Conservation (phyloP, 1,284 basidiomycete species). For the Ceratobasidium sp. region DNA sequence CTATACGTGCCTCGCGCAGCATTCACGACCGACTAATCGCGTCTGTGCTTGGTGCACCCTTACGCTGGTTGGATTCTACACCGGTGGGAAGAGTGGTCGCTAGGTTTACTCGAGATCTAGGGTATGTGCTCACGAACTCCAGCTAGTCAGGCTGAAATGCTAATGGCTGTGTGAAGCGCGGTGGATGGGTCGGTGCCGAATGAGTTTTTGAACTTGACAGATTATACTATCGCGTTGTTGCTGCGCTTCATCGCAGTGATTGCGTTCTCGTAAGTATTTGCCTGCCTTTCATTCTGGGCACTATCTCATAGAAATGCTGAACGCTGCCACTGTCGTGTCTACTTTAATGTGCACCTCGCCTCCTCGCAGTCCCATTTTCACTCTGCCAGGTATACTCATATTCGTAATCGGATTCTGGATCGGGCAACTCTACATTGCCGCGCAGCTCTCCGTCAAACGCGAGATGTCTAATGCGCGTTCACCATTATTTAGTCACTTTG, state of each 20-base stretch:
- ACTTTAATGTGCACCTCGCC: constrained; percentile 53
- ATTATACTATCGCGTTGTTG: constrained; percentile 53
- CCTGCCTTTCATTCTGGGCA: not conserved
- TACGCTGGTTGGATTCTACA: constrained; percentile 59
- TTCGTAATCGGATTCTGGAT: constrained; percentile 60
- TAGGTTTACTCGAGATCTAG: constrained; percentile 58
- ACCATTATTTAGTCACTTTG: constrained; percentile 66
- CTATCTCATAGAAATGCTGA: too few relatives aligned
- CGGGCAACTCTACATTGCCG: constrained; percentile 67
- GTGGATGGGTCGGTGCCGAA: constrained; percentile 41
- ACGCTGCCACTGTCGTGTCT: constrained; percentile 57
- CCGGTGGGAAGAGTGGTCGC: constrained; percentile 58
- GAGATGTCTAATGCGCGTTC: constrained; percentile 71
- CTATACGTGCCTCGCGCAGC: constrained; percentile 63
- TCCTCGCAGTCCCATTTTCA: constrained; percentile 49
- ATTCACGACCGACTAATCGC: constrained; percentile 69
- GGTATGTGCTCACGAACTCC: too few relatives aligned
- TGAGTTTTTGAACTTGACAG: constrained; percentile 51
- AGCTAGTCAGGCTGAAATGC: too few relatives aligned
- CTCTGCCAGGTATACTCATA: constrained; percentile 58
- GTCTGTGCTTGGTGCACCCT: constrained; percentile 67
- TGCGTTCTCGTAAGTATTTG: constrained; percentile 49
- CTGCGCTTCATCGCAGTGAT: constrained; percentile 57
- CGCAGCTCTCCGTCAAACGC: constrained; percentile 78
- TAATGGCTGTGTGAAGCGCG: too few relatives aligned